Evolutionary conservation across 306 rosid species (phyloP).

Genomic region (Casuarina equisetifolia): DNA sequence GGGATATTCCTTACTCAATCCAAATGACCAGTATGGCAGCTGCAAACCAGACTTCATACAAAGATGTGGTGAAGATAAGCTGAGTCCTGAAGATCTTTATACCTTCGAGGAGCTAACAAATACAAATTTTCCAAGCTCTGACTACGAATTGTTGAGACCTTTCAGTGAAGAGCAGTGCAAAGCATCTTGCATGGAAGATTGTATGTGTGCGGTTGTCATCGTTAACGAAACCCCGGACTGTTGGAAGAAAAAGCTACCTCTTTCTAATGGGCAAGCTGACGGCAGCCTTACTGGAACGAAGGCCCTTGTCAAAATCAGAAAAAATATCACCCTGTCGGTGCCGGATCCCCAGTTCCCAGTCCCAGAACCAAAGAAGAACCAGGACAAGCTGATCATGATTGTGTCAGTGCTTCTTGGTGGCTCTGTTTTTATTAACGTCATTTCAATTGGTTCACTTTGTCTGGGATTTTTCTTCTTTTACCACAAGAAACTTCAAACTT

Average conservation of each 20-base stretch:
- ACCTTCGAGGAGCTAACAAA: slow-evolving; percentile 8
- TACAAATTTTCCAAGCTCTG: slow-evolving; percentile 38
- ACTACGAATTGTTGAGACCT: slow-evolving; percentile 24
- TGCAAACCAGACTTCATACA: slow-evolving; percentile 44
- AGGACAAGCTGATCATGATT: slow-evolving; percentile 26
- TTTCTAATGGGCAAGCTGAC: slow-evolving; percentile 20
- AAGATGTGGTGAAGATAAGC: slow-evolving; percentile 34
- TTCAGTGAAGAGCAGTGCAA: slow-evolving; percentile 24
- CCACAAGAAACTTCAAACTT: slow-evolving; percentile 15
- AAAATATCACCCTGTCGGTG: not conserved
- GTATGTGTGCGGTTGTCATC: not conserved
- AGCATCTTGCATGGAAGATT: too few relatives aligned
- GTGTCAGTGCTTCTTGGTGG: slow-evolving; percentile 39
- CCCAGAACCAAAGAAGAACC: slow-evolving; percentile 25
- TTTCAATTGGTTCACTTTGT: slow-evolving; percentile 15
- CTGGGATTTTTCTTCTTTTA: slow-evolving; percentile 15
- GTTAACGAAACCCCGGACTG: not conserved
- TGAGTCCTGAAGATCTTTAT: slow-evolving; percentile 20
- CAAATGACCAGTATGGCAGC: slow-evolving; percentile 29
- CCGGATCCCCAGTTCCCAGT: not conserved
- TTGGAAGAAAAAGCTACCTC: slow-evolving; percentile 27
- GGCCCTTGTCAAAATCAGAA: slow-evolving; percentile 33
- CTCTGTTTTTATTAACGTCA: not conserved
- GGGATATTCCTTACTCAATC: slow-evolving; percentile 35
- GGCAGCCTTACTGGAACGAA: not conserved